Percentiles rank a stretch among this genome's conserved stretches.
phyloP scores from a whole-genome alignment of 1,284 basidiomycete genomes.

The Schizophyllum commune region DNA sequence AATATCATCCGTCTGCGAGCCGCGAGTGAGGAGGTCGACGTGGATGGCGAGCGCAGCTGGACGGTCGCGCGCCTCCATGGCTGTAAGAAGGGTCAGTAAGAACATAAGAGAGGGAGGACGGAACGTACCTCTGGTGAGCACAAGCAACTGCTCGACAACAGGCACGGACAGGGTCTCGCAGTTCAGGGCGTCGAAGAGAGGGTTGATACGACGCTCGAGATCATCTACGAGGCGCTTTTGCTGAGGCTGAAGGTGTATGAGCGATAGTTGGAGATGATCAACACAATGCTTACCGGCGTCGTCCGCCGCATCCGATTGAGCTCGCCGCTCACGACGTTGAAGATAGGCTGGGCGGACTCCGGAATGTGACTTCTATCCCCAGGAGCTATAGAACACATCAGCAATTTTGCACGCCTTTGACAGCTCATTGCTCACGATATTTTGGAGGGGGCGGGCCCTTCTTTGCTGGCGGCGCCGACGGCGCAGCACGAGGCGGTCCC shows the following conservation, averaged over 20 bases:
- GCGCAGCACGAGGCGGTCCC: background rate
- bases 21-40: constrained; percentile 70
- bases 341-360: constrained; percentile 59
- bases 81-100: constrained; percentile 29
- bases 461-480: constrained; percentile 22
- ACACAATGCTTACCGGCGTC: constrained; percentile 47
- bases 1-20: constrained; percentile 74
- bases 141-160: constrained; percentile 62
- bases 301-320: constrained; percentile 61
- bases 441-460: constrained; percentile 59
- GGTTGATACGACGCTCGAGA: constrained; percentile 80
- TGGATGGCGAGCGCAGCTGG: constrained; percentile 70
- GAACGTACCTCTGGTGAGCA: constrained; percentile 58
- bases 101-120: constrained; percentile 1
- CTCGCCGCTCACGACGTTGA: constrained; percentile 56
- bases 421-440: constrained; percentile 61
- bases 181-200: constrained; percentile 87
- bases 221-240: constrained; percentile 86
- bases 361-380: constrained; percentile 93
- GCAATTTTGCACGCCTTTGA: no score
- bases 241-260: constrained; percentile 44
- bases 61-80: constrained; percentile 67
- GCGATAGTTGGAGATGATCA: background rate
- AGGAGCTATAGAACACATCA: constrained; percentile 44
- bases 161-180: constrained; percentile 78